A percentile compares a stretch with the other conserved stretches of the same genome.
phyloP scores from a whole-genome alignment of 495 filamentous ascomycete species.

The Neurospora tetraspora region DNA sequence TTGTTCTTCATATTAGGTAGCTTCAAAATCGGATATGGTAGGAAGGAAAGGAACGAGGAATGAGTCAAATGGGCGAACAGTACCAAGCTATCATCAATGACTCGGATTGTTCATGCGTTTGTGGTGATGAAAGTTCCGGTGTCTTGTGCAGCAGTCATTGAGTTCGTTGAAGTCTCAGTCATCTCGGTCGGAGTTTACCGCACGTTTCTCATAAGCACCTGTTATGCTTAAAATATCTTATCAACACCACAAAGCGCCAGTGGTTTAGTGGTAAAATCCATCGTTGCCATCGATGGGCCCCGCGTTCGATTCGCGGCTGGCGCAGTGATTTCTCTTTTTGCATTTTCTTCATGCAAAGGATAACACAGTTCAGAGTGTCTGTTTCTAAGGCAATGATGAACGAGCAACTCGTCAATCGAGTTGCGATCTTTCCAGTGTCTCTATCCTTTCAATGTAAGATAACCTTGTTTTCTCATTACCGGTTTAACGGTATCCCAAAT shows the following conservation, averaged over 20 bases:
- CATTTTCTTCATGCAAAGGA: neutral
- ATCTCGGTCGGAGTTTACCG: too few species aligned
- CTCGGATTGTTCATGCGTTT: neutral
- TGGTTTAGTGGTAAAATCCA: conserved; percentile 23
- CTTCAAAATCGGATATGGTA: neutral
- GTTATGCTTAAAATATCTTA: too few species aligned
- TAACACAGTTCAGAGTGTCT: neutral
- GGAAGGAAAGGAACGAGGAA: neutral
- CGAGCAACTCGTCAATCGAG: neutral
- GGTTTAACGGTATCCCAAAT: neutral
- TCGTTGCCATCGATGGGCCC: conserved; percentile 45
- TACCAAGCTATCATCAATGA: neutral
- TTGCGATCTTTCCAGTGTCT: neutral
- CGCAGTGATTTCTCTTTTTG: conserved; percentile 11
- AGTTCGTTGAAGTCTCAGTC: neutral
- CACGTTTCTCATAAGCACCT: too few species aligned
- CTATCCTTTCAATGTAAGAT: neutral
- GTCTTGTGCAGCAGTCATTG: neutral
- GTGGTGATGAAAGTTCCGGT: neutral
- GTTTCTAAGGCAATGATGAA: neutral
- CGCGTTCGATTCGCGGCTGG: conserved; percentile 42
- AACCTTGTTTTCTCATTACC: neutral
- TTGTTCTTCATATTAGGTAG: neutral
- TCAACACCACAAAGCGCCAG: neutral
- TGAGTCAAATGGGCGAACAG: neutral